Conservation (phyloP, 2,329 filamentous ascomycete genomes). For the Fonsecaea multimorphosa region DNA sequence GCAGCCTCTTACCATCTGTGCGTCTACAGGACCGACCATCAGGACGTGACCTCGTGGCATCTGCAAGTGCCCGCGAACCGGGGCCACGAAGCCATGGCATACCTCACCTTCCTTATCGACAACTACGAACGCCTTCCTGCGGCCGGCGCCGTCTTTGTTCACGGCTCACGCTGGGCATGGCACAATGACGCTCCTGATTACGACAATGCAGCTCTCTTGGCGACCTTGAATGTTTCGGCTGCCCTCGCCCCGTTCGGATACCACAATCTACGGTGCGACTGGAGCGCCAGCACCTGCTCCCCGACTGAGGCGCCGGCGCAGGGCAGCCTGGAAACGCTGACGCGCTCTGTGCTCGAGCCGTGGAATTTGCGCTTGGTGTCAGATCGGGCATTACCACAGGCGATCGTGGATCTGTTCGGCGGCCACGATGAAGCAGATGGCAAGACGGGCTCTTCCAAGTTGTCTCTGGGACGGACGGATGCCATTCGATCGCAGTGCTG, state of each 20-base stretch:
- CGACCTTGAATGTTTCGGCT: constrained; percentile 46
- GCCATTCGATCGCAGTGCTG: constrained; percentile 59
- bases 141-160: constrained; percentile 51
- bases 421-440: constrained; percentile 44
- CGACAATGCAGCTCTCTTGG: constrained; percentile 53
- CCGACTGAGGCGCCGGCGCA: constrained; percentile 46
- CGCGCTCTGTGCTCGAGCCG: constrained; percentile 49
- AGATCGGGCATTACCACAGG: constrained; percentile 47
- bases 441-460: background rate
- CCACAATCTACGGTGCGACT: constrained; percentile 59
- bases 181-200: constrained; percentile 54
- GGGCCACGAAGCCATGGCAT: constrained; percentile 56
- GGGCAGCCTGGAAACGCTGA: constrained; percentile 49
- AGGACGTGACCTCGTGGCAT: constrained; percentile 39
- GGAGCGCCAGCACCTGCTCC: constrained; percentile 54
- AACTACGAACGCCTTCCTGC: constrained; percentile 51
- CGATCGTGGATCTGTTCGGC: constrained; percentile 48
- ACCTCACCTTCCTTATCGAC: constrained; percentile 56
- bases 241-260: constrained; percentile 52
- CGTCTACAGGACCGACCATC: constrained; percentile 52
- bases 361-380: constrained; percentile 52
- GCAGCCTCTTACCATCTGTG: constrained; percentile 53
- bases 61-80: constrained; percentile 56
- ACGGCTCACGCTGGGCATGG: constrained; percentile 54
- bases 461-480: constrained; percentile 51